Evolutionary conservation across 2,329 filamentous ascomycete species (phyloP), one percentile per base, ranked within the genome.

Genomic region (Diaporthe sp.): DNA sequence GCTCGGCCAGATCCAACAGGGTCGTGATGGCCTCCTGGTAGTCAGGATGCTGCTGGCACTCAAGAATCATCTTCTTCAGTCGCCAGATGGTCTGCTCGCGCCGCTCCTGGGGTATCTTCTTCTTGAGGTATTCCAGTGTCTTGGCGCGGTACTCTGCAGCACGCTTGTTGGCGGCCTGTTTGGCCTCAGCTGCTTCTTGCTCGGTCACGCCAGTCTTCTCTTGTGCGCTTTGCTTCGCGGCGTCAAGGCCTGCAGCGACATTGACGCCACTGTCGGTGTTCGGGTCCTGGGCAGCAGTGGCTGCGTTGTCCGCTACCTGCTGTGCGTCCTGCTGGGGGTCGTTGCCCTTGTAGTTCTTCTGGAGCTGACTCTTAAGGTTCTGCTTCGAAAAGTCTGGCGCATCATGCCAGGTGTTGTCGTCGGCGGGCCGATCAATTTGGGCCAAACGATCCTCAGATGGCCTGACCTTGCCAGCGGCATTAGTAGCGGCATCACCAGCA

Each of bases 21-120:
- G 96, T 97, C 80, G 95, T 92, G 78, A 99, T 93, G n/a, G 97
- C 97, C 84, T 94, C 90, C 80, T 96, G 92, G 85, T 98, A 99
- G 81, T 99, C 96, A 75, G 94, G 91, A 82, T 98, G 97, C 74
- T 96, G 94, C 86, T 99, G 97, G 80, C 98, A 95, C 85, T 99
- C 97, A 61, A 98, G 92, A 53, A 99, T 87, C 94, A 98, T 98
- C 91, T 98, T 98, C 92, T 92, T 99, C 79, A 99, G 86, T 51
- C 97, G 94, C 90, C 92, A 98, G 80, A 98, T 93, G 74, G 93
- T 93, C 88, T 98, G 95, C 10, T 98, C 95, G 76, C 96, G 95
- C 76, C 97, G 95, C 84, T 98, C 96, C 85, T 96, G 87, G 1
- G 97, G 96, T 85, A 99, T 90, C 89, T 98, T 99, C 81, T 92